These are phyloP conservation scores for Trichosporon asahii DNA, from an alignment of 1,284 basidiomycete genomes.

Conservation along the genomic window DNA sequence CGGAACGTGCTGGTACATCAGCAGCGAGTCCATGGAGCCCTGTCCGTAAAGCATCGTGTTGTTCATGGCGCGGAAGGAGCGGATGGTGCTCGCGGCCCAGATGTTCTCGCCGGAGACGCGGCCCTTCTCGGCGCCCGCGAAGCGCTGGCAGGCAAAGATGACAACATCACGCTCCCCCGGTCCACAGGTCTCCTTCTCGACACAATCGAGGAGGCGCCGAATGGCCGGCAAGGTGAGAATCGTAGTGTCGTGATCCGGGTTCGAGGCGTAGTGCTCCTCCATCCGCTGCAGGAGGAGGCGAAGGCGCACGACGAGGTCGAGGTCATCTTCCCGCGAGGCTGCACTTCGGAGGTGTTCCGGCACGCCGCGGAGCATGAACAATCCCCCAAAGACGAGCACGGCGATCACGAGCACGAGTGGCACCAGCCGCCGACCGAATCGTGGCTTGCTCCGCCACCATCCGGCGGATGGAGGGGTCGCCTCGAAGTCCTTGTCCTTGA, in stretches of 20 bases:
- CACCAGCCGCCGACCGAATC: neutral
- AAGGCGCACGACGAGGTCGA: neutral
- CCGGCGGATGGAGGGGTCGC: neutral
- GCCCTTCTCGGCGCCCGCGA: neutral
- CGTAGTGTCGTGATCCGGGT: neutral
- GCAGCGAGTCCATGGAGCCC: slow-evolving; percentile 31
- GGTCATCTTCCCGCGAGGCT: neutral
- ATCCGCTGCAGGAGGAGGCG: neutral
- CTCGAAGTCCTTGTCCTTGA: slow-evolving; percentile 2
- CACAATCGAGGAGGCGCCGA: neutral
- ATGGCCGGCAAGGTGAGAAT: neutral
- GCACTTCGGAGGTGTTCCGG: neutral
- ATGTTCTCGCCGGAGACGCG: neutral
- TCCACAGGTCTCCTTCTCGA: neutral
- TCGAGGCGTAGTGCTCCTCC: neutral
- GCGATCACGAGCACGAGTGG: neutral
- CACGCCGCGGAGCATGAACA: neutral
- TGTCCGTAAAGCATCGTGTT: slow-evolving; percentile 35
- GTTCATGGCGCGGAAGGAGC: slow-evolving; percentile 29
- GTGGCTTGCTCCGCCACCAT: neutral
- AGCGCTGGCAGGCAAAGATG: neutral
- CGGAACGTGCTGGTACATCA: slow-evolving; percentile 37
- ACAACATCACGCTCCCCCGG: neutral
- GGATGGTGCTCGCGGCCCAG: slow-evolving; percentile 34
- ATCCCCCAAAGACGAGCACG: neutral